Conservation (phyloP, 129 eudicot genomes). For the Flaveria bidentis region DNA sequence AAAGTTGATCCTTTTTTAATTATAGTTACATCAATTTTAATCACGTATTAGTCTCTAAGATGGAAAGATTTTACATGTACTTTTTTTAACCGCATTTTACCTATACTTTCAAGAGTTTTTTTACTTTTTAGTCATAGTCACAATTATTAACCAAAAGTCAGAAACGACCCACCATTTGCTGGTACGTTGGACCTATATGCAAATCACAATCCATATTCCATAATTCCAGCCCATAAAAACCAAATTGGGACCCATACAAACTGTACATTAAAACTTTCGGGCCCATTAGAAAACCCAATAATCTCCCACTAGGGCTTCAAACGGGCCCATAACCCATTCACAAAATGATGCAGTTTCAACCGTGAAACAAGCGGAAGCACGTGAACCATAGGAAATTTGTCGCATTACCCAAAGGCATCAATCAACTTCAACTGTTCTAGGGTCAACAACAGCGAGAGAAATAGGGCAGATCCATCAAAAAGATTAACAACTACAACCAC, state of each 20-base stretch:
- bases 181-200: neutral
- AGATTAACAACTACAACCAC: slow-evolving; percentile 10
- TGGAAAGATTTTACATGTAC: neutral
- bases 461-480: slow-evolving; percentile 21
- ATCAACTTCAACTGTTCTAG: slow-evolving; percentile 18
- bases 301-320: neutral
- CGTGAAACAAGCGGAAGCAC: slow-evolving; percentile 41
- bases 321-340: slow-evolving; percentile 12
- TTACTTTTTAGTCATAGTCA: too few species aligned
- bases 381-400: slow-evolving; percentile 40
- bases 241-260: neutral
- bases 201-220: neutral
- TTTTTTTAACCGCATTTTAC: too few species aligned
- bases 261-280: neutral
- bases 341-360: slow-evolving; percentile 19
- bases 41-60: neutral
- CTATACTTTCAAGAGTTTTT: too few species aligned
- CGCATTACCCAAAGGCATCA: slow-evolving; percentile 30
- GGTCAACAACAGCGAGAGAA: slow-evolving; percentile 31
- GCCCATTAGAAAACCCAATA: neutral
- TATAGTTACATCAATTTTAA: neutral
- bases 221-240: neutral
- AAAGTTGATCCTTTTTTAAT: too few species aligned
- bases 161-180: neutral
- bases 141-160: neutral